Percentiles rank a stretch among this genome's conserved stretches.
These are phyloP conservation scores for Leishmania aethiopica DNA, from an alignment of 208 protist species.

Conservation along the genomic window DNA sequence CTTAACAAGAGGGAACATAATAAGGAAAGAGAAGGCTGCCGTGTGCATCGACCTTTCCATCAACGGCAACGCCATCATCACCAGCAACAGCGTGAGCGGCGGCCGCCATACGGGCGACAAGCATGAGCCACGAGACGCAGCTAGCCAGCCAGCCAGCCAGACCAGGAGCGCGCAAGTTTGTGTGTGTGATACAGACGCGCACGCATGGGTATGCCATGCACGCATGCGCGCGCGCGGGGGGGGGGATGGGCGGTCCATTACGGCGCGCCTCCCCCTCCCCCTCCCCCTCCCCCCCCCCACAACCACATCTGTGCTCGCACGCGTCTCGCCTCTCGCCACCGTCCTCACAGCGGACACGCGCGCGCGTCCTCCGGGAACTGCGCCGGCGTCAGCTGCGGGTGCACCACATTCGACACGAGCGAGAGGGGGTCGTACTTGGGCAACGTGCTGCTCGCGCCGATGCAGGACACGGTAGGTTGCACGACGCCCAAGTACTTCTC, in stretches of 20 bases:
- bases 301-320: background rate
- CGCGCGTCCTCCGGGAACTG: slow-evolving; percentile 25
- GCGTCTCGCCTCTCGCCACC: background rate
- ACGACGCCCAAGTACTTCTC: slow-evolving; percentile 64
- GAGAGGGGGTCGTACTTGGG: slow-evolving; percentile 61
- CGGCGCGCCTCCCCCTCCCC: background rate
- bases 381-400: slow-evolving; percentile 42
- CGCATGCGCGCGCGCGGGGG: background rate
- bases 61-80: too few species aligned
- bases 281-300: background rate
- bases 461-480: slow-evolving; percentile 74
- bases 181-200: too few species aligned
- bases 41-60: too few species aligned
- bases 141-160: too few species aligned
- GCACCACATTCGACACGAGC: slow-evolving; percentile 35
- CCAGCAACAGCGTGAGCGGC: too few species aligned
- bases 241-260: background rate
- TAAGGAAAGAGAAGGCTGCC: too few species aligned
- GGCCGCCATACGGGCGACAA: too few species aligned
- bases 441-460: slow-evolving; percentile 66
- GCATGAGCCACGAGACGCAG: too few species aligned
- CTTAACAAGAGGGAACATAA: too few species aligned
- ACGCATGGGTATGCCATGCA: background rate
- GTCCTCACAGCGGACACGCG: slow-evolving; percentile 17
- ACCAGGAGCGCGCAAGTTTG: too few species aligned